phyloP scores from a whole-genome alignment of 176 grass and related monocot species.

The Bromus sterilis region DNA sequence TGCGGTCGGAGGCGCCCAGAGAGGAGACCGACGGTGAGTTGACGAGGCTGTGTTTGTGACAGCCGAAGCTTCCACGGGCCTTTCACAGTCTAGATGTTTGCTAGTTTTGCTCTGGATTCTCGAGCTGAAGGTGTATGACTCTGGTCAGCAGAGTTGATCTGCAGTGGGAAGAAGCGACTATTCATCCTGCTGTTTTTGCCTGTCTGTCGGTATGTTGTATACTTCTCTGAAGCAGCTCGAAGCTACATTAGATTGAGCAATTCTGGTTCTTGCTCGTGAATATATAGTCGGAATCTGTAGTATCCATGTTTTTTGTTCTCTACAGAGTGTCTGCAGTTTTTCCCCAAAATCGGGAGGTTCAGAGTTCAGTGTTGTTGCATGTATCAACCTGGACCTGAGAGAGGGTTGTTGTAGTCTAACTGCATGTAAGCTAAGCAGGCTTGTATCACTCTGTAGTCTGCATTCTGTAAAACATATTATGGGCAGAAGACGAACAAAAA shows the following conservation, averaged over 20 bases:
- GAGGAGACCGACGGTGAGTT: slow-evolving; percentile 50
- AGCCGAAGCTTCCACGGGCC: background rate
- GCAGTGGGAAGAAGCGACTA: background rate
- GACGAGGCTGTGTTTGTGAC: slow-evolving; percentile 76
- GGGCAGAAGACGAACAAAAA: background rate
- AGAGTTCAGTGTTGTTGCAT: background rate
- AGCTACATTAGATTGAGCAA: slow-evolving; percentile 12
- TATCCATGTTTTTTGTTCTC: background rate
- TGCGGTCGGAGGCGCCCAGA: background rate
- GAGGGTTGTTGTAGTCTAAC: slow-evolving; percentile 15
- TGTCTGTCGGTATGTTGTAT: background rate
- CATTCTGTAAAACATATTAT: slow-evolving; percentile 16
- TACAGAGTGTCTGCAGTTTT: slow-evolving; percentile 14
- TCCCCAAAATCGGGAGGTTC: slow-evolving; percentile 1
- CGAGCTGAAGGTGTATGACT: slow-evolving; percentile 12
- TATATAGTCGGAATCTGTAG: slow-evolving; percentile 19
- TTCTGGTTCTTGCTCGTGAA: slow-evolving; percentile 18
- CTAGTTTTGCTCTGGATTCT: slow-evolving; percentile 35
- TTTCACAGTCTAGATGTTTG: slow-evolving; percentile 16
- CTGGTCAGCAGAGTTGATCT: slow-evolving; percentile 1
- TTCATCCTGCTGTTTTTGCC: slow-evolving; percentile 15
- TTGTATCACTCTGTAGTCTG: slow-evolving; percentile 14
- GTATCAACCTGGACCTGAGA: slow-evolving; percentile 9
- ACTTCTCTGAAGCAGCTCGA: slow-evolving; percentile 12
- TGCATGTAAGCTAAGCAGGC: slow-evolving; percentile 20